phyloP scores from a whole-genome alignment of 129 eudicot species.

The Cynara cardunculus region DNA sequence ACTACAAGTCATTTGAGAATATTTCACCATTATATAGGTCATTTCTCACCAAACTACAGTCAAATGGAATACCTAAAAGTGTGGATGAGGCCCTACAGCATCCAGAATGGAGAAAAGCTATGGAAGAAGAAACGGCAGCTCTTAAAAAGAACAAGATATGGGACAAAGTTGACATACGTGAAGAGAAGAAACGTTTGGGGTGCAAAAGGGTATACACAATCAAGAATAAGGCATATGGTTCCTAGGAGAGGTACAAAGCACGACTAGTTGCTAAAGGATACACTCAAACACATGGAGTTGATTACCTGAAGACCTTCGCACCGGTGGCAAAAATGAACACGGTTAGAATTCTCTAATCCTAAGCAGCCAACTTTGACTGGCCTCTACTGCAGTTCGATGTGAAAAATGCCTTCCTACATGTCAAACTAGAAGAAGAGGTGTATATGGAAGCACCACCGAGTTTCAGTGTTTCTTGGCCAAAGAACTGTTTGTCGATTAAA shows the following conservation, averaged over 20 bases:
- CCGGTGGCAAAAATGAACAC: background rate
- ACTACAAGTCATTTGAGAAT: background rate
- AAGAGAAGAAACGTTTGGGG: background rate
- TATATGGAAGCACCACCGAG: too few species aligned
- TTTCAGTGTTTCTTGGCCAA: too few species aligned
- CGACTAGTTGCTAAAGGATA: background rate
- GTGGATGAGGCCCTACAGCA: too few species aligned
- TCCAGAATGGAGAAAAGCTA: background rate
- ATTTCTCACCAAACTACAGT: background rate
- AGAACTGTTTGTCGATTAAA: too few species aligned
- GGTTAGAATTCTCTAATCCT: too few species aligned
- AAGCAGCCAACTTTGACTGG: too few species aligned
- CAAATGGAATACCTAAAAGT: too few species aligned
- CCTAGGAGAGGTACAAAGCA: background rate
- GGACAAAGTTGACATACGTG: background rate
- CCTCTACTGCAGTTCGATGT: too few species aligned
- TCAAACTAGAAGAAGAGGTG: too few species aligned
- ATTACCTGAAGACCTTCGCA: background rate
- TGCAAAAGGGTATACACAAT: background rate
- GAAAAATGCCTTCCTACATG: too few species aligned
- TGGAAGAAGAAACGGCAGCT: background rate
- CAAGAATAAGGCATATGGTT: too few species aligned
- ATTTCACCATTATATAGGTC: background rate
- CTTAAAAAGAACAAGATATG: background rate
- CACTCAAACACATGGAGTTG: background rate